Evolutionary conservation across 208 protist species (phyloP).

Genomic region (Borovskyia barvae): DNA sequence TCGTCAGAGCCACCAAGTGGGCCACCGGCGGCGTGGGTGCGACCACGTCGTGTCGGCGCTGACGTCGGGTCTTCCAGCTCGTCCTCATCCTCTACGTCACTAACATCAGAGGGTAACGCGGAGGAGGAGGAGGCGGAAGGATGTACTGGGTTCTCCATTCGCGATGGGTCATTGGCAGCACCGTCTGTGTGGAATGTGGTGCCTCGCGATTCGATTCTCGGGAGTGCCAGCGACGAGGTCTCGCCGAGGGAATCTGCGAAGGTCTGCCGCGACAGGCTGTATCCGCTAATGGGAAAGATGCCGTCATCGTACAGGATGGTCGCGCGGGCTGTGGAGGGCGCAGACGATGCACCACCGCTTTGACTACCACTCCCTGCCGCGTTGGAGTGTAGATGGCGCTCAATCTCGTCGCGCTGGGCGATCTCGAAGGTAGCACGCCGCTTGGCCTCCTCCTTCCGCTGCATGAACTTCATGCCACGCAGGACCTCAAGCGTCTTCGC

Average conservation of each 20-base stretch:
- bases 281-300: conserved; percentile 38
- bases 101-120: no score
- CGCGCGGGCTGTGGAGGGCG: conserved; percentile 11
- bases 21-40: not conserved
- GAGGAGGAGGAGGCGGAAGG: no score
- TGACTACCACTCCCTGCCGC: not conserved
- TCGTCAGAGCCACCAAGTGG: not conserved
- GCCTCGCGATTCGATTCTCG: not conserved
- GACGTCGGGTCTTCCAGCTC: conserved; percentile 29
- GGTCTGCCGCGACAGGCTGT: conserved; percentile 40
- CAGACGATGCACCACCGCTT: not conserved
- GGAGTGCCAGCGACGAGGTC: not conserved
- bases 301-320: conserved; percentile 64
- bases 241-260: conserved; percentile 22
- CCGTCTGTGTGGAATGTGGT: no score
- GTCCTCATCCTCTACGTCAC: no score
- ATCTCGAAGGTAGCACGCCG: conserved; percentile 71
- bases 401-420: conserved; percentile 53
- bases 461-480: conserved; percentile 92
- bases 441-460: conserved; percentile 87
- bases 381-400: conserved; percentile 29
- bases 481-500: conserved; percentile 79
- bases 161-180: no score
- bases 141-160: no score
- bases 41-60: not conserved